Evolutionary conservation across 164 flowering plant genomes (phyloP), one percentile per base, ranked within the genome.

Genomic region (Aristolochia contorta): DNA sequence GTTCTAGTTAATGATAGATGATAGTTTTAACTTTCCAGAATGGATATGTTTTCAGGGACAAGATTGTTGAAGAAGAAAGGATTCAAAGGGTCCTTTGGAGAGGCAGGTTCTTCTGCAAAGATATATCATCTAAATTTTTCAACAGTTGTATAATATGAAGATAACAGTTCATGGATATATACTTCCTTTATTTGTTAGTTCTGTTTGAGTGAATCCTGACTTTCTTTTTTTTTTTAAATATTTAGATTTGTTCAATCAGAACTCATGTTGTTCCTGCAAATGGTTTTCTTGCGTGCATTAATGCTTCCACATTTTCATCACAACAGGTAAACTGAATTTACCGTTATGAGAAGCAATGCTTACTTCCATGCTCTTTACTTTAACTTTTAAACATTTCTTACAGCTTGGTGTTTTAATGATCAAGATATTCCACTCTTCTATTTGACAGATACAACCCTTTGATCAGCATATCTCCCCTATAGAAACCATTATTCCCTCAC

Each of bases 401-500:
- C 14, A 21, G n/a, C 25, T 9, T 51, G 19, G 49, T 33, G 16
- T 60, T 58, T 48, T 21, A n/a, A 9, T 54, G 1, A 51, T 57
- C 25, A 72, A 81, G 89, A 66, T n/a, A n/a, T n/a, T n/a, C n/a
- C n/a, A n/a, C n/a, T n/a, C n/a, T n/a, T n/a, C n/a, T n/a, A n/a
- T n/a, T n/a, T n/a, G n/a, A n/a, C n/a, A n/a, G n/a, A n/a, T n/a
- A n/a, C n/a, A n/a, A n/a, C n/a, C n/a, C n/a, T 50, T 56, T 70
- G 75, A 78, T 56, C 83, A 77, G 74, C 80, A 79, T 80, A 57
- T 84, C 98, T 18, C 86, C 97, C 3, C 45, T 79, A 22, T 83
- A 75, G 64, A 83, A 81, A 64, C 79, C 88, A 50, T 57, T 72
- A 54, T 83, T 87, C 4, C 80, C 91, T 59, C 90, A 82, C 63